Evolutionary conservation across 1,139 yeast genomes (phyloP).

Genomic region (Nakaseomyces nivariensis): DNA sequence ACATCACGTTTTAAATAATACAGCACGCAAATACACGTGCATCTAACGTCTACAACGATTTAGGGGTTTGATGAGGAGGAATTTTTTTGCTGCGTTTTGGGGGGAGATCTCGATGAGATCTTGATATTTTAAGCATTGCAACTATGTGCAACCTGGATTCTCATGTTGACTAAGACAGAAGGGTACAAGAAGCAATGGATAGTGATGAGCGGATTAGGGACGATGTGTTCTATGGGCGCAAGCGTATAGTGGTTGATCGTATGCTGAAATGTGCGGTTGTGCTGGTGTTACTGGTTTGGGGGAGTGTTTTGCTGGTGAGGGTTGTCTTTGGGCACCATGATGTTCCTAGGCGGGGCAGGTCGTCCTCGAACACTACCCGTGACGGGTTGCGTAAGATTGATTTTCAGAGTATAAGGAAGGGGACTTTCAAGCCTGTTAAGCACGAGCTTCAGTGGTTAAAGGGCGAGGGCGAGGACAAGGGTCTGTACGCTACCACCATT

Average conservation of each 20-base stretch:
- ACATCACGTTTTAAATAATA: background rate
- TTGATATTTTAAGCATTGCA: too few relatives aligned
- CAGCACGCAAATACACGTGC: too few relatives aligned
- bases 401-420: conserved; percentile 37
- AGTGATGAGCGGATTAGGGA: conserved; percentile 11
- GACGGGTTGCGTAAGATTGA: conserved; percentile 27
- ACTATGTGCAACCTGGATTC: too few relatives aligned
- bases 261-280: conserved; percentile 13
- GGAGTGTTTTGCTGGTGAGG: conserved; percentile 15
- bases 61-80: too few relatives aligned
- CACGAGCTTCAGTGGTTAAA: conserved; percentile 60
- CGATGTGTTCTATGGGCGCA: conserved; percentile 7
- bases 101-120: too few relatives aligned
- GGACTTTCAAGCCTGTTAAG: conserved; percentile 40
- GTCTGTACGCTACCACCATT: conserved; percentile 28
- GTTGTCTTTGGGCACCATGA: conserved; percentile 4
- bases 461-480: conserved; percentile 31
- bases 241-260: conserved; percentile 9
- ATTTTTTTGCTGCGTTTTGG: too few relatives aligned
- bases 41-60: background rate
- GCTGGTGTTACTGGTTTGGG: conserved; percentile 21
- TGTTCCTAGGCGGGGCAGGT: background rate
- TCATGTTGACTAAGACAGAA: too few relatives aligned
- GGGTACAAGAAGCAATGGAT: conserved; percentile 2
- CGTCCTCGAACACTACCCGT: conserved; percentile 9